These are phyloP conservation scores for Melocanna baccifera DNA, from an alignment of 176 grass and related monocot genomes.

Conservation along the genomic window DNA sequence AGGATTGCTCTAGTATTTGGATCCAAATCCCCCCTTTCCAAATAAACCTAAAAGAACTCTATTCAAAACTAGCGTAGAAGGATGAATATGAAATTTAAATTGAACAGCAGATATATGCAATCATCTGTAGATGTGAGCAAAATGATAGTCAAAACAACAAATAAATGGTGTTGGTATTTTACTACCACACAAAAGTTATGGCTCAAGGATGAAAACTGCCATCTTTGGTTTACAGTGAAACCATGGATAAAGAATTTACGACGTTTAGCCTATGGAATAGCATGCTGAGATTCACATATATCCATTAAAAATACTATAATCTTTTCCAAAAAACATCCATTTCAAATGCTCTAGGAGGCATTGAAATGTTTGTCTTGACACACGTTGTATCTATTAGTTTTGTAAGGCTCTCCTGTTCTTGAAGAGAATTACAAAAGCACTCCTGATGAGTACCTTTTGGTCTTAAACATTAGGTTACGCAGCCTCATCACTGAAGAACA, in stretches of 20 bases:
- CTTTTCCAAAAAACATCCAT: background rate
- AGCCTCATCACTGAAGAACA: background rate
- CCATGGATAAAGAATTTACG: background rate
- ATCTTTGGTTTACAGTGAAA: background rate
- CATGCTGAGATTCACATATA: background rate
- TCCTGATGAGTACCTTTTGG: background rate
- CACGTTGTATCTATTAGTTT: background rate
- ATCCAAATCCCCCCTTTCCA: no score
- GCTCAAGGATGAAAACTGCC: background rate
- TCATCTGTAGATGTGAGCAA: background rate
- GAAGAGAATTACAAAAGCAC: background rate
- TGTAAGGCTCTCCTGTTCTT: background rate
- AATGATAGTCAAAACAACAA: background rate
- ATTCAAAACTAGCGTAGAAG: background rate
- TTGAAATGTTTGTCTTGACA: background rate
- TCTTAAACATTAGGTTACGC: background rate
- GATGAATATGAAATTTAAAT: background rate
- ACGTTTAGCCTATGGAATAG: background rate
- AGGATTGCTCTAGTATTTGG: no score
- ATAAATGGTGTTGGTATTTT: background rate
- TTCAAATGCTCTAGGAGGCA: background rate
- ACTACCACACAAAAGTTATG: background rate
- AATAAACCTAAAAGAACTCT: background rate
- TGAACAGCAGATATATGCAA: background rate
- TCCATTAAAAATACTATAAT: background rate